Evolutionary conservation across 305 asterid species (phyloP).

Genomic region (Rubia balearica): DNA sequence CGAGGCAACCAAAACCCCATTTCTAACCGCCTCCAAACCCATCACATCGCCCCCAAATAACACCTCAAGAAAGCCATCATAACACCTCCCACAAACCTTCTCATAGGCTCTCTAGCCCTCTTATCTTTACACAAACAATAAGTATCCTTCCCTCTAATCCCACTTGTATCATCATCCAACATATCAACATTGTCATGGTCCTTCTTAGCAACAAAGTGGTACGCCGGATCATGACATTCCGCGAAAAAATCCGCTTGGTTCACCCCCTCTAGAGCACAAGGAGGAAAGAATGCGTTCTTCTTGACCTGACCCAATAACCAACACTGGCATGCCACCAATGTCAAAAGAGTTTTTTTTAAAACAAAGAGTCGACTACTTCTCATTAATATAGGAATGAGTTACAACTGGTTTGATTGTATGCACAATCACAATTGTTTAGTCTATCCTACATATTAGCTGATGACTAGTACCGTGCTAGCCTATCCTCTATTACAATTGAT

Average conservation of each 20-base stretch:
- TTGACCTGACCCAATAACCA: conserved; percentile 56
- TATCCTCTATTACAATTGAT: too few species aligned
- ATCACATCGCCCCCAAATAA: conserved; percentile 38
- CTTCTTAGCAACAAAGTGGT: conserved; percentile 71
- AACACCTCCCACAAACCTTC: conserved; percentile 69
- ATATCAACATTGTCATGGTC: conserved; percentile 82
- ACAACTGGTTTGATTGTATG: too few species aligned
- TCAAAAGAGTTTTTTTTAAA: conserved; percentile 29
- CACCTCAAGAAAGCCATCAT: conserved; percentile 67
- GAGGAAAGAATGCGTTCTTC: conserved; percentile 59
- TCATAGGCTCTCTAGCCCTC: conserved; percentile 62
- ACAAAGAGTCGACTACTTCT: too few species aligned
- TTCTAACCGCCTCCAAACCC: conserved; percentile 40
- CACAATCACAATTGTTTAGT: too few species aligned
- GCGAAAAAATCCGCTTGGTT: conserved; percentile 58
- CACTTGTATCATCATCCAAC: conserved; percentile 73
- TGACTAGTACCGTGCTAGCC: too few species aligned
- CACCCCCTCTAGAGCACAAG: conserved; percentile 87
- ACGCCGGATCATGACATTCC: conserved; percentile 53
- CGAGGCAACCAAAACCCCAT: conserved; percentile 40
- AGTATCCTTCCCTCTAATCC: conserved; percentile 57
- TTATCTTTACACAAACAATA: conserved; percentile 78
- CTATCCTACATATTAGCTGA: too few species aligned
- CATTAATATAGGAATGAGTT: too few species aligned
- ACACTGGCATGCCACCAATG: conserved; percentile 39